These are phyloP conservation scores for Sherardia arvensis DNA, from an alignment of 257 asterid genomes.

Conservation along the genomic window DNA sequence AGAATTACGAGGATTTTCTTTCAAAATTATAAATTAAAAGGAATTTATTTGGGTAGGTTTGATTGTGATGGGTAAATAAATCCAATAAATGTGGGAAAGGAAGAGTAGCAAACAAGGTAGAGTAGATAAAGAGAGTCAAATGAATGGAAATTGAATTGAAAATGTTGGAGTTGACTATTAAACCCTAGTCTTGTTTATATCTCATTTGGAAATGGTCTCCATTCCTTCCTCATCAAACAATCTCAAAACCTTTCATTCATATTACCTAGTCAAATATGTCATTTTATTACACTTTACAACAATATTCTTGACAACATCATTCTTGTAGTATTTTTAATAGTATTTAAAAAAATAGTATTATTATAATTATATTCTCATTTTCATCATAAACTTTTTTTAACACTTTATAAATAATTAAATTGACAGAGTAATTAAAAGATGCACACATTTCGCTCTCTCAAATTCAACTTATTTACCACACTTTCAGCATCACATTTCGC, in stretches of 20 bases:
- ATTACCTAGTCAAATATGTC: background rate
- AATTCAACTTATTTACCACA: too few species aligned
- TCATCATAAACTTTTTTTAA: too few species aligned
- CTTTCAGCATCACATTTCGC: too few species aligned
- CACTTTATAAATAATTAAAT: too few species aligned
- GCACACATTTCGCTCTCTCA: too few species aligned
- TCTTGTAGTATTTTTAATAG: too few species aligned
- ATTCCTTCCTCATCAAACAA: background rate
- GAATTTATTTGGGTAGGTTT: background rate
- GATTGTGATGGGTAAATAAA: background rate
- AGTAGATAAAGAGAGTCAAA: background rate
- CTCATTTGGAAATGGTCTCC: constrained; percentile 1
- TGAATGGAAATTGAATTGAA: background rate
- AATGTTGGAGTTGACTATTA: background rate
- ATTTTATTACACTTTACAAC: background rate
- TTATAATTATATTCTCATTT: too few species aligned
- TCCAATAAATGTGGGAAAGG: background rate
- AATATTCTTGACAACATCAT: too few species aligned
- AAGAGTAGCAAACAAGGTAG: background rate
- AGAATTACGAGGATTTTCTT: too few species aligned
- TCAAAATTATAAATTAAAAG: background rate
- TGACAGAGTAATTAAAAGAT: too few species aligned
- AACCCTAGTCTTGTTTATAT: background rate
- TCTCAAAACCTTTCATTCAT: background rate
- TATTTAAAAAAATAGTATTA: too few species aligned